A percentile compares a stretch with the other conserved stretches of the same genome.
Conservation (phyloP, 2,329 filamentous ascomycete genomes). For the Zymoseptoria tritici region DNA sequence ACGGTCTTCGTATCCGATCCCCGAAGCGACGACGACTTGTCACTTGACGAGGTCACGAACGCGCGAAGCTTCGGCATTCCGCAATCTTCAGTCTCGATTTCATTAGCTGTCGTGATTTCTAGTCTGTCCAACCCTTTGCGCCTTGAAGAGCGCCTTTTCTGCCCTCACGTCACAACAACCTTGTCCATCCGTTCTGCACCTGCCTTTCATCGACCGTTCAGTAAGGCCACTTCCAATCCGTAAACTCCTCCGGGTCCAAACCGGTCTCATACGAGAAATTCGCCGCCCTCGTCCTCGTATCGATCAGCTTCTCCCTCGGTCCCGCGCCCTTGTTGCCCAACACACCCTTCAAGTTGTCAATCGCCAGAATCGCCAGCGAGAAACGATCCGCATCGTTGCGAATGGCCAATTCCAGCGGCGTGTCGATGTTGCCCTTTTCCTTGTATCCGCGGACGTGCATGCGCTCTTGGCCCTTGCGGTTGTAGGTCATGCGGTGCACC, state of each 20-base stretch:
- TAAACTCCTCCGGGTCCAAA: constrained; percentile 59
- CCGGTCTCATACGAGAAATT: constrained; percentile 63
- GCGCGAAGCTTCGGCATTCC: no score
- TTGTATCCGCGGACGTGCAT: constrained; percentile 71
- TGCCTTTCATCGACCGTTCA: constrained; percentile 7
- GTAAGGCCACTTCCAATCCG: constrained; percentile 59
- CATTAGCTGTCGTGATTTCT: no score
- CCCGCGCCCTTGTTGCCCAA: constrained; percentile 57
- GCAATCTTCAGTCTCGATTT: no score
- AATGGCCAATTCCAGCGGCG: constrained; percentile 69
- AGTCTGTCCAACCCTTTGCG: no score
- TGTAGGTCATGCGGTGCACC: constrained; percentile 69
- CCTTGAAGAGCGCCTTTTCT: background rate
- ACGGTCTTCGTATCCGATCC: no score
- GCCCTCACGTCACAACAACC: background rate
- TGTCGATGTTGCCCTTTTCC: constrained; percentile 81
- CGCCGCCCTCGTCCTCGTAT: constrained; percentile 56
- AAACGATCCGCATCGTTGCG: constrained; percentile 71
- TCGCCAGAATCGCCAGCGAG: constrained; percentile 67
- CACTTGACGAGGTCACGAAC: no score
- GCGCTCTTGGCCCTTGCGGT: constrained; percentile 60
- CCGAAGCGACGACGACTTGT: no score
- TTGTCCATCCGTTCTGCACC: background rate
- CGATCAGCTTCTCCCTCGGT: constrained; percentile 57
- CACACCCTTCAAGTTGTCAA: constrained; percentile 55